These are phyloP conservation scores for Mortierella sp. DNA, from an alignment of 371 early-diverging fungal genomes.

Conservation along the genomic window DNA sequence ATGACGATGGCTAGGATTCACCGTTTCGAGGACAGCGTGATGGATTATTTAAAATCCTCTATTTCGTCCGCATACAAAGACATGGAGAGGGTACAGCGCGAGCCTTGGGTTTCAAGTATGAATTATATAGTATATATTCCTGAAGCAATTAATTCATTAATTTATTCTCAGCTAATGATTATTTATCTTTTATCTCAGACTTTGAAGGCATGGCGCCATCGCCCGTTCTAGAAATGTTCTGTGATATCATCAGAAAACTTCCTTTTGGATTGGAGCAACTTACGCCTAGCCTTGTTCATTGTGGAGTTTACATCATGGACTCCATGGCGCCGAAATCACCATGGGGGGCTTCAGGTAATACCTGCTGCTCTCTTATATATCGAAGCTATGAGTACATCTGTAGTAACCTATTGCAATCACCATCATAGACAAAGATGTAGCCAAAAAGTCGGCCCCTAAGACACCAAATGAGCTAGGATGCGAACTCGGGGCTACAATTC, in stretches of 20 bases:
- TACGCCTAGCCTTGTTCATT: conserved; percentile 68
- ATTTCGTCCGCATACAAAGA: conserved; percentile 66
- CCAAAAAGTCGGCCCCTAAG: conserved; percentile 27
- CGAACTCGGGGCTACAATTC: conserved; percentile 61
- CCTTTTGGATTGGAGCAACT: conserved; percentile 74
- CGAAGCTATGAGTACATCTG: neutral
- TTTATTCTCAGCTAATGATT: neutral
- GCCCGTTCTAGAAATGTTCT: conserved; percentile 44
- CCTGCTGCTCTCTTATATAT: neutral
- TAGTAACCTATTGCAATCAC: neutral
- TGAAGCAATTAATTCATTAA: neutral
- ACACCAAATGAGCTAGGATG: conserved; percentile 50
- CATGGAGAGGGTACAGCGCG: conserved; percentile 61
- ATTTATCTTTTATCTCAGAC: conserved; percentile 12
- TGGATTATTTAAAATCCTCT: conserved; percentile 65
- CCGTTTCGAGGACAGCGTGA: conserved; percentile 68
- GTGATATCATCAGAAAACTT: conserved; percentile 59
- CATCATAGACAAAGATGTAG: conserved; percentile 25
- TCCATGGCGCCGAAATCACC: conserved; percentile 52
- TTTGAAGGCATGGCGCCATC: conserved; percentile 41
- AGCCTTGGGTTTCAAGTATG: conserved; percentile 66
- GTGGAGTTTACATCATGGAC: conserved; percentile 68
- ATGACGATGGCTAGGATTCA: conserved; percentile 72
- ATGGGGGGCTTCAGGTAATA: conserved; percentile 42
- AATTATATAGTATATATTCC: neutral